Conservation (phyloP, 768 basidiomycete genomes). For the Kwoniella bestiolae region DNA sequence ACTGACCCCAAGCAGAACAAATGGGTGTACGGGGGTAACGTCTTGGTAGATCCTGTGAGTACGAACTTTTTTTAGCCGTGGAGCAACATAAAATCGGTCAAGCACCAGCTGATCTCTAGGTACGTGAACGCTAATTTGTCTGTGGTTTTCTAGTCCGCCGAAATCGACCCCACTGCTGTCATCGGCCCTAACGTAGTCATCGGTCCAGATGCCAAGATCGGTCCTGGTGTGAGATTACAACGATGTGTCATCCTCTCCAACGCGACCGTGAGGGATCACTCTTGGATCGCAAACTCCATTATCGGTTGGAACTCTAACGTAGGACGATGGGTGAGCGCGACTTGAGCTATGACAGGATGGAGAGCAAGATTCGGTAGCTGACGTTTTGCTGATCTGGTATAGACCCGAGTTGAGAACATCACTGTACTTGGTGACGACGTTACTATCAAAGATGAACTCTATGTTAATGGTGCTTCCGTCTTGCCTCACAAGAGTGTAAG, state of each 20-base stretch:
- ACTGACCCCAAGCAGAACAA: slow-evolving; percentile 59
- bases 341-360: neutral
- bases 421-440: slow-evolving; percentile 62
- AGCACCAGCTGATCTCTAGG: too few species aligned
- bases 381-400: neutral
- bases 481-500: slow-evolving; percentile 58
- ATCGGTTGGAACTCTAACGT: slow-evolving; percentile 60
- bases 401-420: slow-evolving; percentile 58
- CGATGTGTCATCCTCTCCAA: slow-evolving; percentile 61
- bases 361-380: neutral
- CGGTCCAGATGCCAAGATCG: slow-evolving; percentile 60
- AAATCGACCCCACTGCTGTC: slow-evolving; percentile 58
- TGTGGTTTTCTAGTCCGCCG: slow-evolving; percentile 42
- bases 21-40: slow-evolving; percentile 61
- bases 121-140: neutral
- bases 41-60: slow-evolving; percentile 60
- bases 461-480: slow-evolving; percentile 60
- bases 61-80: too few species aligned
- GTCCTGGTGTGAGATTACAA: slow-evolving; percentile 60
- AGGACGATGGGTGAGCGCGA: slow-evolving; percentile 56
- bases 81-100: too few species aligned
- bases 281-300: slow-evolving; percentile 61
- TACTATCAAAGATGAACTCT: slow-evolving; percentile 61
- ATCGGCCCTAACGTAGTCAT: slow-evolving; percentile 62
- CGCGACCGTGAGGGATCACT: slow-evolving; percentile 60